Base-by-base conservation (phyloP, 768 basidiomycete genomes). In the Pleurotus tuoliensis region DNA sequence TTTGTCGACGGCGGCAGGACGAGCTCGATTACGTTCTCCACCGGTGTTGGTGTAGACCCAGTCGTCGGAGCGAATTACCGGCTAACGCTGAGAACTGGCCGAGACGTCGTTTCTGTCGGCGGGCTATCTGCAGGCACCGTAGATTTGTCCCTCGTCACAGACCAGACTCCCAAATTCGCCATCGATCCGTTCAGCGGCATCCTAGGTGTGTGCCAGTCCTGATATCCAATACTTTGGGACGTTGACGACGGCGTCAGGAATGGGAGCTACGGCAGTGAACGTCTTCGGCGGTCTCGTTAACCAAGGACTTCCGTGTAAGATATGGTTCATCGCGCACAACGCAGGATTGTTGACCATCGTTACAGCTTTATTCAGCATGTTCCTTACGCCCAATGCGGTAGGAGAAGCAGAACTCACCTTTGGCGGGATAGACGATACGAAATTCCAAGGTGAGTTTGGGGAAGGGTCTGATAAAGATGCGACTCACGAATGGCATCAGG, bases 131-230 rank as follows among this genome's bases (percentile, higher is more conserved):
- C 73, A 4, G 61, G 67, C 4, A 63, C 65, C 40, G 71, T 77
- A 44, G 68, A 63, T 41, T 67, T 84, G 15, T 81, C 77, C 64
- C 73, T 81, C 25, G 81, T 83, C 66, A 79, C 79, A 5, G 66
- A 78, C 58, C 80, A 84, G 66, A 83, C 82, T 0, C 67, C 74
- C 1, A 71, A 73, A 30, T 83, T 83, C 66, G 67, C 73, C 48
- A 75, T 79, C 15, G 78, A 83, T 66, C 81, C 80, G 5, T 83
- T 81, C 74, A 77, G 76, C 58, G 82, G 81, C 3, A 83, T 82
- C 52, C 77, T 79, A 66, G 82, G 78, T 76, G 51, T 46, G 68
- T 43, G 22, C 18, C 37, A 40, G 34, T 41, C 1, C 27, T 12
- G 8, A 40, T 34, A 34, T 41, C 45, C 15, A 38, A 41, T 20